Evolutionary conservation across 1,139 yeast genomes (phyloP), one percentile per base, ranked within the genome.

Genomic region (Kodamaea ohmeri): DNA sequence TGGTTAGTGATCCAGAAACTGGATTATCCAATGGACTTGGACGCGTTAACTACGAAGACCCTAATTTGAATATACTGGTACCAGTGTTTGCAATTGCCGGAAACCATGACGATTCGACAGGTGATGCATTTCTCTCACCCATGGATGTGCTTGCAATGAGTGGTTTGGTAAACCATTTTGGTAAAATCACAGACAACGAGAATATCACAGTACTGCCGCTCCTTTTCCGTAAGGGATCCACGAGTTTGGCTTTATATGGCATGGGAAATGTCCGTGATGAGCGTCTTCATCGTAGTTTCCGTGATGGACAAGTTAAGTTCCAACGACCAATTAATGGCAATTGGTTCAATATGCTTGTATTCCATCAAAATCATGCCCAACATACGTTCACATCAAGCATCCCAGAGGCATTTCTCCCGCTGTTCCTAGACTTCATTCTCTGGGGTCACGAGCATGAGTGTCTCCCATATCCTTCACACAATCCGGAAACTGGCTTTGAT

Each of bases 361-460:
- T 94, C n/a, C 99, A 92, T 60, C 99, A 92, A 59, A 92, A 92
- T 60, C 80, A 85, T 56, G 72, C 78, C 4, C 82, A 88, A 6
- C 92, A 92, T 54, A 78, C 95, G 2, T 78, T 80, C 36, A 86
- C 94, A 0, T 81, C 89, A 3, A 84, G 83, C 49, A 64, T 92
- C 8, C 97, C 97, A 2, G 97, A 92, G 49, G 73, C 71, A 43
- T 84, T 85, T 51, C 60, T 94, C 14, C 99, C 97, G 0, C 68
- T 73, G 13, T 90, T 90, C 55, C 55, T 92, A 37, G 87, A 92
- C 54, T 70, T 92, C 41, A 79, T 92, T 0, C 64, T 89, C 2
- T 92, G 99, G 99, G 99, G 98, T 7, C 99, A 92, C 58, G 99
- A 92, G 56, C 99, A 92, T 61, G 97, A 92, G 56, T 89, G 97